phyloP scores from a whole-genome alignment of 2,329 filamentous ascomycete genomes.

The Pezicula rhizophila region DNA sequence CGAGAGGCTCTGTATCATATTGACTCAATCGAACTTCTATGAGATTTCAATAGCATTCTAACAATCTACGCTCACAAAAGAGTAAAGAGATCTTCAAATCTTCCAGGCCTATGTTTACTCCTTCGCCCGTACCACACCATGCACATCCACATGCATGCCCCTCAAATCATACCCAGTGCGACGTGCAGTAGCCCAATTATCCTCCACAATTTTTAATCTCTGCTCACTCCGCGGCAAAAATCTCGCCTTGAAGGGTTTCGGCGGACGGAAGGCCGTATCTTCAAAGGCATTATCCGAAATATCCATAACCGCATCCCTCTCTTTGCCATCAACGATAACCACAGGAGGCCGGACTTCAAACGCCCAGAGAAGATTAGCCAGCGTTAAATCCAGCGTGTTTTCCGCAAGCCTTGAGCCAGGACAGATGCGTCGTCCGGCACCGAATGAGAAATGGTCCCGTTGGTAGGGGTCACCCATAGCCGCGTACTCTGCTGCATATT shows the following conservation, averaged over 20 bases:
- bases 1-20: too few relatives aligned
- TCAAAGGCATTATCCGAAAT: constrained; percentile 29
- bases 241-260: constrained; percentile 25
- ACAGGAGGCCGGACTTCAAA: constrained; percentile 29
- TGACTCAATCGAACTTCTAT: too few relatives aligned
- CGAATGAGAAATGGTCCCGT: constrained; percentile 27
- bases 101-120: too few relatives aligned
- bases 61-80: too few relatives aligned
- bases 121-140: too few relatives aligned
- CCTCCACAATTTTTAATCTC: not conserved
- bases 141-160: not conserved
- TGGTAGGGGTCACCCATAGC: not conserved
- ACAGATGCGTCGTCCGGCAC: constrained; percentile 40
- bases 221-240: constrained; percentile 23
- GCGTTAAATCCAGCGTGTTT: constrained; percentile 37
- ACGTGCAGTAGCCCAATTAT: not conserved
- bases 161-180: not conserved
- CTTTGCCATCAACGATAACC: constrained; percentile 9
- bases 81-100: too few relatives aligned
- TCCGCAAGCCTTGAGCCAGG: constrained; percentile 49
- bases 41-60: too few relatives aligned
- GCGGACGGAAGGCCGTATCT: constrained; percentile 25
- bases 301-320: constrained; percentile 19
- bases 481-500: not conserved
- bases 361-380: constrained; percentile 45